Base-by-base conservation (phyloP, 106 monocot genomes). In the Acorus calamus region DNA sequence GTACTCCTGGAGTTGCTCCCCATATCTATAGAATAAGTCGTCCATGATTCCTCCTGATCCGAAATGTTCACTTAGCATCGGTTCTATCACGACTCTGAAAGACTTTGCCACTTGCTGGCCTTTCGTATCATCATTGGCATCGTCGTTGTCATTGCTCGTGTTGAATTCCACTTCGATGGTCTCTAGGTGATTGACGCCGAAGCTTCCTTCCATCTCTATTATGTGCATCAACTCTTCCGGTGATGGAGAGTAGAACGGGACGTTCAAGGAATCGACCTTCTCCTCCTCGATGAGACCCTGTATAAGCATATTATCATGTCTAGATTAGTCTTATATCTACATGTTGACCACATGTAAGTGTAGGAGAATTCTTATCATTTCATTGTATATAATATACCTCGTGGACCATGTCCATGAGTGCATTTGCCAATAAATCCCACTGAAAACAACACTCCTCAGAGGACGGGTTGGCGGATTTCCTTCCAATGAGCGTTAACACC, bases 161-260 rank as follows among this genome's bases (percentile, higher is more conserved):
- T 3, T 3, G 5, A 41, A 28, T 6, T 8, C 11, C 11, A 12
- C 3, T 5, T 8, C 60, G 28, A 28, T 28, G 28, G 28, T 28
- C 12, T 51, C 57, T 2, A 69, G 11, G 11, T 42, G 57, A n/a
- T 55, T 11, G 41, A 60, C 51, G 11, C 44, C 69, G 42, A 69
- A 69, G 9, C 60, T 60, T 2, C 69, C 69, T 60, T 69, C 60
- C n/a, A 3, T 8, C 9, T 52, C 14, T 8, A 69, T 52, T 11
- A 60, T 11, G 6, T 59, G 43, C 14, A 6, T n/a, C 11, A 60
- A 2, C 53, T 69, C 69, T 47, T 51, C 69, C 2, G 52, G 4
- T 12, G 42, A 14, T 42, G 69, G 59, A 44, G n/a, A 50, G 44
- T 69, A 69, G 41, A 2, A 69, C 44, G 69, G 69, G 42, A 59